Evolutionary conservation across 164 flowering plant genomes (phyloP).

Genomic region (Vitis vinifera): ASM3070453v1 NC_081812.1:19387501-19388000

Average conservation of each 20-base stretch:
- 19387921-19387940: slow-evolving; percentile 71
- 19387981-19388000: slow-evolving; percentile 99
- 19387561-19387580: slow-evolving; percentile 25
- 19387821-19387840: slow-evolving; percentile 97
- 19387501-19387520: background rate
- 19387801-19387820: slow-evolving; percentile 86
- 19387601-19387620: slow-evolving; percentile 92
- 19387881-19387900: slow-evolving; percentile 96
- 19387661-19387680: background rate
- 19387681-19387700: background rate
- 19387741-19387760: background rate
- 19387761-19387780: background rate
- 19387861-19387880: slow-evolving; percentile 90
- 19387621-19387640: slow-evolving; percentile 86
- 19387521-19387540: background rate
- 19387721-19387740: no score
- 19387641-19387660: slow-evolving; percentile 36
- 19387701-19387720: no score
- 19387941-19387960: slow-evolving; percentile 91
- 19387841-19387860: slow-evolving; percentile 82
- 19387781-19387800: slow-evolving; percentile 37
- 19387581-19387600: slow-evolving; percentile 75
- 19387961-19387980: slow-evolving; percentile 92
- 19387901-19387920: slow-evolving; percentile 89
- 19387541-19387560: no score